Evolutionary conservation across 2,329 filamentous ascomycete genomes (phyloP).

Genomic region (Claviceps lovelessii): DNA sequence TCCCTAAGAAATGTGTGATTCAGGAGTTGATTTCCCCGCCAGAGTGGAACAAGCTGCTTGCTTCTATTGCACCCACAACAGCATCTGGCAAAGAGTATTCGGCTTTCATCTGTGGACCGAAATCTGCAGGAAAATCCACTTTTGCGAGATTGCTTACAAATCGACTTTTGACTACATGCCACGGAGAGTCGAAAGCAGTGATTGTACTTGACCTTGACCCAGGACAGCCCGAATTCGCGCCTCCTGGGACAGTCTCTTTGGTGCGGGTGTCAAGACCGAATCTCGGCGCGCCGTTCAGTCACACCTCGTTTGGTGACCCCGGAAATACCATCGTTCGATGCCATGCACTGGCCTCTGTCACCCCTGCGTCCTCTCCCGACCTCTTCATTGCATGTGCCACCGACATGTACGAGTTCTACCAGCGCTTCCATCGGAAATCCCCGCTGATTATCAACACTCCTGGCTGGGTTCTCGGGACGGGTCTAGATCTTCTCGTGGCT

Average conservation of each 20-base stretch:
- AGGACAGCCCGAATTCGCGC: conserved; percentile 60
- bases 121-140: conserved; percentile 63
- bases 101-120: conserved; percentile 52
- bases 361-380: conserved; percentile 50
- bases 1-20: conserved; percentile 32
- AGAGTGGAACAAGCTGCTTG: conserved; percentile 47
- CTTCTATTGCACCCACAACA: conserved; percentile 22
- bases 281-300: conserved; percentile 53
- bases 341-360: conserved; percentile 51
- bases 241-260: conserved; percentile 56
- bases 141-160: conserved; percentile 55
- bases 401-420: conserved; percentile 48
- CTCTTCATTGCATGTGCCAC: conserved; percentile 51
- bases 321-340: conserved; percentile 35
- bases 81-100: conserved; percentile 22
- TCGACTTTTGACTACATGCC: conserved; percentile 39
- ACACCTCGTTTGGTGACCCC: conserved; percentile 27
- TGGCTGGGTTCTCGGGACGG: conserved; percentile 59
- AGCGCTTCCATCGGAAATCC: conserved; percentile 25
- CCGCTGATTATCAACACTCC: conserved; percentile 61
- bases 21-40: conserved; percentile 43
- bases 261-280: conserved; percentile 45
- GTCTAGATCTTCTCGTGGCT: conserved; percentile 47
- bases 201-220: conserved; percentile 62
- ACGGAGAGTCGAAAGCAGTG: conserved; percentile 7